Evolutionary conservation across 2,329 filamentous ascomycete genomes (phyloP), one percentile per base, ranked within the genome.

Genomic region (Colletotrichum sojae): DNA sequence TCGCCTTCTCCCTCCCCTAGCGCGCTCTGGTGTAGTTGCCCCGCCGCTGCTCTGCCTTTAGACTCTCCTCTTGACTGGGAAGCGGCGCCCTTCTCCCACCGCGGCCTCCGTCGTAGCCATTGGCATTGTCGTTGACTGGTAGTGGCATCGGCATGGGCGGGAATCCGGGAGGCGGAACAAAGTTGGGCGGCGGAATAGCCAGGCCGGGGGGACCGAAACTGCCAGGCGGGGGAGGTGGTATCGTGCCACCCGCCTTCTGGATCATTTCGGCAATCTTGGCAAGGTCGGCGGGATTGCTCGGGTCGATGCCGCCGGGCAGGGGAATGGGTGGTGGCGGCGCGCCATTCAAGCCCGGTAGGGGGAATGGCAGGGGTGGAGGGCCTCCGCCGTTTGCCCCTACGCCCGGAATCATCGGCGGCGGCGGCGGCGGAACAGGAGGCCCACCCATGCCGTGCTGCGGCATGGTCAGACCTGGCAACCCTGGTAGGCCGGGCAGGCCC

Each of bases 21-120:
- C 66, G 62, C 27, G 83, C 77, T 57, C 86, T 80, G 16, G 88
- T 91, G 74, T 89, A 91, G 71, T 90, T 85, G 4, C 89, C 89
- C 62, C 84, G 84, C 64, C 87, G 87, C 84, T 95, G 94, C 79
- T 95, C 93, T 78, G 91, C 89, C 73, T 91, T 88, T 73, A 97
- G 81, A 73, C 92, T 95, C 77, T 96, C 94, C 76, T 93, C 90
- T 80, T 97, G 94, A 77, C 93, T 95, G 0, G 94, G 94, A 51
- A 97, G 81, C 9, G 93, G 94, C 6, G 88, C 93, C 70, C 92
- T 86, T 18, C 89, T 82, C 5, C 81, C 77, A 40, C 75, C 79
- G 22, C 75, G 77, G 13, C 78, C 80, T 49, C n/a, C 52, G 18
- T 61, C 58, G 9, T 43, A 39, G 74, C 78, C 74, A 66, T 80